Conservation (phyloP, 2,329 filamentous ascomycete species). For the Dactylellina leptospora region DNA sequence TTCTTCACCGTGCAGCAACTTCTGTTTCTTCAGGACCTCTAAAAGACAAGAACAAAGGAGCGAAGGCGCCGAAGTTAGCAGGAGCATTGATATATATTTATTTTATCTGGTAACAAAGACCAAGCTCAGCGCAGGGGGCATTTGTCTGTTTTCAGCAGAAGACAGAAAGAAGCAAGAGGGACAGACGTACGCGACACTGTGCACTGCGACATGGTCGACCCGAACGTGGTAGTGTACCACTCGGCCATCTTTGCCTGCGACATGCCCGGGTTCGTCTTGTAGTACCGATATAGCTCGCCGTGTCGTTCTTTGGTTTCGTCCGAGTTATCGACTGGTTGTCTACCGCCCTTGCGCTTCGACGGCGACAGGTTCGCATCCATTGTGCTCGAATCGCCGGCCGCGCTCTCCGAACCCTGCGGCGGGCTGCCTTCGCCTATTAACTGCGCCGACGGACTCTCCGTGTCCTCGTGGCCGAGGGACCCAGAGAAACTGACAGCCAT, state of each 20-base stretch:
- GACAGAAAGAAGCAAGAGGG: not conserved
- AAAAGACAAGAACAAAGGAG: constrained; percentile 4
- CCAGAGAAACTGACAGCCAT: constrained; percentile 49
- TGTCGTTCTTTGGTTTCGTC: constrained; percentile 51
- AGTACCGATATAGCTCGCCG: constrained; percentile 48
- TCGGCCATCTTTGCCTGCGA: constrained; percentile 53
- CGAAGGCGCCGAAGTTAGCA: constrained; percentile 3
- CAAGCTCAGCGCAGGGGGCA: not conserved
- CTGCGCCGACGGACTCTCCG: constrained; percentile 50
- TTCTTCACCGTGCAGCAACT: constrained; percentile 52
- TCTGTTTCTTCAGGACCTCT: constrained; percentile 53
- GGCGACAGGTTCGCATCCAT: constrained; percentile 44
- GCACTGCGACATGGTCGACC: constrained; percentile 52
- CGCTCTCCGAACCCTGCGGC: constrained; percentile 42
- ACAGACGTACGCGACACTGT: constrained; percentile 50
- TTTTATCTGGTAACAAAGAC: not conserved
- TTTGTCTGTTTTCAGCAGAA: not conserved
- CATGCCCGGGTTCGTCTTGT: constrained; percentile 47
- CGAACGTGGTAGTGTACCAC: constrained; percentile 51
- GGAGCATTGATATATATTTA: too few relatives aligned
- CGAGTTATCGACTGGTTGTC: constrained; percentile 48
- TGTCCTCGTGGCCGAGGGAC: constrained; percentile 47
- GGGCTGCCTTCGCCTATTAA: constrained; percentile 49
- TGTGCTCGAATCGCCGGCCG: constrained; percentile 49
- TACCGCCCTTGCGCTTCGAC: constrained; percentile 47